Conservation (phyloP, 495 filamentous ascomycete species). For the Xylaria intraflava region DNA sequence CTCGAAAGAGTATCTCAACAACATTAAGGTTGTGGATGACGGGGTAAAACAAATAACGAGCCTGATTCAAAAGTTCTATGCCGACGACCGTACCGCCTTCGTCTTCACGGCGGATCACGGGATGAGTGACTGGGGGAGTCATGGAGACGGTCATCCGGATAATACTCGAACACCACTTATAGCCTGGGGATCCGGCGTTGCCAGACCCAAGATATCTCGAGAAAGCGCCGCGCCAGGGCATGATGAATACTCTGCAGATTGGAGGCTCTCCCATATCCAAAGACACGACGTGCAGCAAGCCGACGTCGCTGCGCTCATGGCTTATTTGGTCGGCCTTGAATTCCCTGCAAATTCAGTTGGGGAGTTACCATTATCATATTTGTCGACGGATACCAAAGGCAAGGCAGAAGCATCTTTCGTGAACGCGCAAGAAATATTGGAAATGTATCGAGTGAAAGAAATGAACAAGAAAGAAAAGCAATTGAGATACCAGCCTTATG, state of each 20-base stretch:
- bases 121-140: conserved; percentile 98
- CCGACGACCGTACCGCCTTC: conserved; percentile 86
- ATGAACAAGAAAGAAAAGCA: conserved; percentile 68
- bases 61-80: conserved; percentile 82
- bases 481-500: conserved; percentile 70
- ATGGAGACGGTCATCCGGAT: conserved; percentile 95
- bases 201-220: conserved; percentile 55
- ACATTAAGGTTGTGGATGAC: conserved; percentile 89
- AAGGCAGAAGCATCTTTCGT: conserved; percentile 82
- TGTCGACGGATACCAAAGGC: conserved; percentile 60
- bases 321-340: conserved; percentile 82
- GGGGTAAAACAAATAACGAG: conserved; percentile 77
- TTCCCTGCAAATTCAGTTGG: conserved; percentile 97
- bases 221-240: conserved; percentile 63
- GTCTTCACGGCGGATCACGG: conserved; percentile 98
- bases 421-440: conserved; percentile 82
- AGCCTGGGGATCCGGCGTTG: conserved; percentile 90
- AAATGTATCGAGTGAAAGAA: conserved; percentile 97
- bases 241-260: conserved; percentile 87
- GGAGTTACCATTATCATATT: conserved; percentile 77
- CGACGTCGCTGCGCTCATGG: conserved; percentile 94
- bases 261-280: conserved; percentile 71
- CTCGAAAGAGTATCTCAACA: conserved; percentile 89
- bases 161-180: conserved; percentile 94
- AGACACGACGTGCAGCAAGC: conserved; percentile 91